Evolutionary conservation across 495 filamentous ascomycete species (phyloP).

Genomic region (Tuber magnatum): DNA sequence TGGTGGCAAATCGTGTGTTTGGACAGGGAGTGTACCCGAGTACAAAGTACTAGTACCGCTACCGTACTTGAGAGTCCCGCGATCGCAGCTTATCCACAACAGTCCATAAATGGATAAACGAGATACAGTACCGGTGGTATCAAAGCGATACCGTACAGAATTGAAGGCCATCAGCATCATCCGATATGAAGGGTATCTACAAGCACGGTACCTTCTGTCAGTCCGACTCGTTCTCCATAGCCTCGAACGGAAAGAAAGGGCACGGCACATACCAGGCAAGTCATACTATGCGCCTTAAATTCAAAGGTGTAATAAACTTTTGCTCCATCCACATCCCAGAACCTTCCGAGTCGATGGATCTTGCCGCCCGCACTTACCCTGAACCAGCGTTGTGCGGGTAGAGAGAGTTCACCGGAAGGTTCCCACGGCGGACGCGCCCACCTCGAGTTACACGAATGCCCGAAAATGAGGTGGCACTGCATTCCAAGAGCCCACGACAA

Average conservation of each 20-base stretch:
- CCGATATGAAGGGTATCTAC: background rate
- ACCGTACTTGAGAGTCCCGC: too few species aligned
- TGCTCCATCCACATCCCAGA: background rate
- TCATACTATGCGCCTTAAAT: background rate
- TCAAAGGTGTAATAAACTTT: background rate
- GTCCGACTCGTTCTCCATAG: background rate
- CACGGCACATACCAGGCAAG: background rate
- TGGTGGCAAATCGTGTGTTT: background rate
- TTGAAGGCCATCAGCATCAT: background rate
- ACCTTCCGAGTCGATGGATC: background rate
- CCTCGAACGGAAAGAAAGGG: background rate
- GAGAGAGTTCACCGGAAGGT: background rate
- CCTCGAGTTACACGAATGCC: background rate
- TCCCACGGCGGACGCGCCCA: background rate
- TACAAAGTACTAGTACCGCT: too few species aligned
- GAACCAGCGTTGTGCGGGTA: background rate
- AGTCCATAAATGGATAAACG: background rate
- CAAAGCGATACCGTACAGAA: background rate
- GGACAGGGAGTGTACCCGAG: too few species aligned
- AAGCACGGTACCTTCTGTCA: background rate
- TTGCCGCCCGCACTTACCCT: background rate
- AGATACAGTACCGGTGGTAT: too few species aligned
- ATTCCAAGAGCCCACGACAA: background rate
- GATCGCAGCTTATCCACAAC: background rate
- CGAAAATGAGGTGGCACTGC: background rate